Evolutionary conservation across 1,284 basidiomycete genomes (phyloP).

Genomic region (Rhodotorula glutinis): DNA sequence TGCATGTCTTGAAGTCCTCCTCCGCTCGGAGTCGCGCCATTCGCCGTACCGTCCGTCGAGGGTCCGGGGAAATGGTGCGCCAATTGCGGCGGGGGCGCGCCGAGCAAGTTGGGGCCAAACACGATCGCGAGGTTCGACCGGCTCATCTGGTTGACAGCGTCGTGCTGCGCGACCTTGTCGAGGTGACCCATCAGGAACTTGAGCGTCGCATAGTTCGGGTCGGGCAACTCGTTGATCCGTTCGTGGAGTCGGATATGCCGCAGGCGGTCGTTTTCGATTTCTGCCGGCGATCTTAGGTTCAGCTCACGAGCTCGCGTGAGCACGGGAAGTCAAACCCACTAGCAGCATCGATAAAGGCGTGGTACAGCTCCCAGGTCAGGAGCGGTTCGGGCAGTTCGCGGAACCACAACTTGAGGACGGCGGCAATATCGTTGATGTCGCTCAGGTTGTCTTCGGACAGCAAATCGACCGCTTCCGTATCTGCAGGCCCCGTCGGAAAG

Average conservation of each 20-base stretch:
- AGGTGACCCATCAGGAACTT: constrained; percentile 95
- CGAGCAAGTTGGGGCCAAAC: constrained; percentile 92
- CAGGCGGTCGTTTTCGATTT: constrained; percentile 86
- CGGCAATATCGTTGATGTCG: constrained; percentile 94
- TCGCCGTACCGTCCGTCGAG: constrained; percentile 37
- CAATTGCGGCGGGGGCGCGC: constrained; percentile 53
- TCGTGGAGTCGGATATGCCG: constrained; percentile 94
- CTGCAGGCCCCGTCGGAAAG: constrained; percentile 51
- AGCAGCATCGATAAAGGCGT: constrained; percentile 90
- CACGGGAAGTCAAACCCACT: too few relatives aligned
- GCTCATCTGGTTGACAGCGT: constrained; percentile 83
- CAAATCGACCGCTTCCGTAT: constrained; percentile 78
- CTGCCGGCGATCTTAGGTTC: too few relatives aligned
- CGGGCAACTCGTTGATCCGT: constrained; percentile 93
- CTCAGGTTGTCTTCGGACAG: constrained; percentile 83
- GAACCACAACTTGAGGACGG: constrained; percentile 93
- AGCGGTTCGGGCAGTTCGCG: constrained; percentile 93
- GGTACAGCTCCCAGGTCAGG: constrained; percentile 77
- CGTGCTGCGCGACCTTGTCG: constrained; percentile 73
- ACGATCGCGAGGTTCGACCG: constrained; percentile 92
- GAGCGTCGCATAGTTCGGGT: constrained; percentile 95
- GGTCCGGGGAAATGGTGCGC: constrained; percentile 18
- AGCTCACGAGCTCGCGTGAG: too few relatives aligned
- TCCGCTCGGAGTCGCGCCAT: neutral
- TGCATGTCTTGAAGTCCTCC: constrained; percentile 57